Conservation (phyloP, 306 rosid genomes). For the Pyrus communis region DNA sequence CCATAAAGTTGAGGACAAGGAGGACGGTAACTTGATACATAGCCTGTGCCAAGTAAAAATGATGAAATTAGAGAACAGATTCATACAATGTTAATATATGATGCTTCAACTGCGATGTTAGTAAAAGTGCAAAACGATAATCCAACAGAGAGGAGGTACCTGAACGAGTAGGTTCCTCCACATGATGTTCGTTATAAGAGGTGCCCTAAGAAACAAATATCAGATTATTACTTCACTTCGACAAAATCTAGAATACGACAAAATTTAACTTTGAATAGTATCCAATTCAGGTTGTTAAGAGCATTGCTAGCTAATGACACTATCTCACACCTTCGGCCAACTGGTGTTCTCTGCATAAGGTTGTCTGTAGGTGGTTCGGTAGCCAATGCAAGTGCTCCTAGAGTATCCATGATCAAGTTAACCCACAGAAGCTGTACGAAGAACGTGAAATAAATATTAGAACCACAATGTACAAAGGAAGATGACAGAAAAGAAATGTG, state of each 20-base stretch:
- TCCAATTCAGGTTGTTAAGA: not conserved
- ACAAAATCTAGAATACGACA: not conserved
- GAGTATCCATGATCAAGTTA: conserved; percentile 97
- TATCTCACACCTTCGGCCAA: conserved; percentile 79
- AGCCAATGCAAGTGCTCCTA: conserved; percentile 96
- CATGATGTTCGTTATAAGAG: conserved; percentile 95
- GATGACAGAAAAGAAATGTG: not conserved
- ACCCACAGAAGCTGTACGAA: conserved; percentile 88
- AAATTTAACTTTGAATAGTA: not conserved
- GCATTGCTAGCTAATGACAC: not conserved
- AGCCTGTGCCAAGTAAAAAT: conserved; percentile 47
- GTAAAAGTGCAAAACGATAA: not conserved
- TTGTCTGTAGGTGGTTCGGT: conserved; percentile 95
- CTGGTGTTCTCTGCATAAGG: conserved; percentile 82
- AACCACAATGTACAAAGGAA: not conserved
- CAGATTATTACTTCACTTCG: conserved; percentile 11
- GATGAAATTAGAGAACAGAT: not conserved
- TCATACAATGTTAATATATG: not conserved
- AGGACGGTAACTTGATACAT: conserved; percentile 70
- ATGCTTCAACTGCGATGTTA: not conserved
- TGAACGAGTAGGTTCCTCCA: conserved; percentile 90
- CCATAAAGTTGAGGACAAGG: conserved; percentile 65
- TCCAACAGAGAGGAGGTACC: conserved; percentile 30
- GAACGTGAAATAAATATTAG: conserved; percentile 14
- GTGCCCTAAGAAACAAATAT: conserved; percentile 57